A percentile compares a stretch with the other conserved stretches of the same genome.
Conservation (phyloP, 2,329 filamentous ascomycete genomes). For the Trichoderma endophyticum region DNA sequence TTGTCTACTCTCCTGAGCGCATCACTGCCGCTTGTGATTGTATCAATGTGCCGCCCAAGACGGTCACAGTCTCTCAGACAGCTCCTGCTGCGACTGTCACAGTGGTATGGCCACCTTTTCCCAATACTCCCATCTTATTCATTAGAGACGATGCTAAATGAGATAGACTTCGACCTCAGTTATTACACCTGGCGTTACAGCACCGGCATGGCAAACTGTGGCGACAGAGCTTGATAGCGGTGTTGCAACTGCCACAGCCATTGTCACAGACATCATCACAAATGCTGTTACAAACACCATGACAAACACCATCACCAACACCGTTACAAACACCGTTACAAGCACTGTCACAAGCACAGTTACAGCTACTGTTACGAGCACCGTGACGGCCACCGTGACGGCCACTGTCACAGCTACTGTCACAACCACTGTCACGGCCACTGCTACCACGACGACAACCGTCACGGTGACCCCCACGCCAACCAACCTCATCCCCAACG, state of each 20-base stretch:
- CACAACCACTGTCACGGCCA: neutral
- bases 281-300: neutral
- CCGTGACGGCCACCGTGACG: neutral
- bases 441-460: neutral
- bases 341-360: neutral
- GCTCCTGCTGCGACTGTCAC: slow-evolving; percentile 16
- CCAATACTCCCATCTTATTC: no score
- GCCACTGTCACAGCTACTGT: neutral
- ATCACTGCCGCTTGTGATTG: slow-evolving; percentile 27
- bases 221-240: neutral
- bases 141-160: neutral
- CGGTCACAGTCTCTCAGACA: slow-evolving; percentile 21
- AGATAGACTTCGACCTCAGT: neutral
- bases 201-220: neutral
- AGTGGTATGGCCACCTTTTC: slow-evolving; percentile 10
- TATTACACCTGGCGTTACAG: neutral
- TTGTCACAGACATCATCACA: neutral
- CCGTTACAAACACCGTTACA: neutral
- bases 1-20: slow-evolving; percentile 25
- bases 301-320: neutral
- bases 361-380: neutral
- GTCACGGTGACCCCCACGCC: neutral
- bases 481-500: neutral
- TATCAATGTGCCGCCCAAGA: slow-evolving; percentile 24
- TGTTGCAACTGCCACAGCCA: neutral